A percentile compares a stretch with the other conserved stretches of the same genome.
These are phyloP conservation scores for Monilinia laxa DNA, from an alignment of 2,329 filamentous ascomycete genomes.

Conservation along the genomic window DNA sequence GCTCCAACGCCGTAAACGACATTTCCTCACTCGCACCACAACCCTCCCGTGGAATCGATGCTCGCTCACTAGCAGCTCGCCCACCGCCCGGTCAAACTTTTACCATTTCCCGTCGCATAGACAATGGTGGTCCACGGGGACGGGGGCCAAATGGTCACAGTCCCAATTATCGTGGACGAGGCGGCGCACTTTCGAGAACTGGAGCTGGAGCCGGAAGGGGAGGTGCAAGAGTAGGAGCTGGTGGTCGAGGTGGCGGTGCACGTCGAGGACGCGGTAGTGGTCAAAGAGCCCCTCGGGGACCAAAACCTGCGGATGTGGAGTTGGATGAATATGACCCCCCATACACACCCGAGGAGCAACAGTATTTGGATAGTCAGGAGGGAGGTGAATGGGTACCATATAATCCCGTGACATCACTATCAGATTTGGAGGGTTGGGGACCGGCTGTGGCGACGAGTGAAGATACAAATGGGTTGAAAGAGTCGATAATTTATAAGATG, in stretches of 20 bases:
- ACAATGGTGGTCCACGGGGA: neutral
- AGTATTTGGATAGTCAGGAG: conserved; percentile 31
- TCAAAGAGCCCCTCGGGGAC: conserved; percentile 13
- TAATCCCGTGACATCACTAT: conserved; percentile 32
- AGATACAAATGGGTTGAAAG: conserved; percentile 31
- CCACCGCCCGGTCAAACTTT: conserved; percentile 30
- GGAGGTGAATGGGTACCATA: conserved; percentile 35
- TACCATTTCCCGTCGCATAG: conserved; percentile 28
- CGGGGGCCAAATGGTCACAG: neutral
- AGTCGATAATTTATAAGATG: conserved; percentile 35
- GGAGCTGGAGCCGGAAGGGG: conserved; percentile 29
- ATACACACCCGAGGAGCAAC: conserved; percentile 31
- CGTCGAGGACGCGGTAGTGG: conserved; percentile 18
- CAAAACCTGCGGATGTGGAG: conserved; percentile 8
- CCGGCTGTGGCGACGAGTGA: conserved; percentile 32
- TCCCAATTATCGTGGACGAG: conserved; percentile 18
- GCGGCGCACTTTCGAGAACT: conserved; percentile 7
- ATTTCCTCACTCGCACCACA: conserved; percentile 35
- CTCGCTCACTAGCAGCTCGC: conserved; percentile 39
- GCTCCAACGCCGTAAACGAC: conserved; percentile 34
- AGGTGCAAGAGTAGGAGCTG: conserved; percentile 30
- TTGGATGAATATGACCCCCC: conserved; percentile 26
- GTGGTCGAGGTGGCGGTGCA: conserved; percentile 11
- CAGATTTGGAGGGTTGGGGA: conserved; percentile 30
- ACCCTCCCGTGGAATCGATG: conserved; percentile 37